Base-by-base conservation (phyloP, 441 rosid genomes). In the Adansonia gregorii region DNA sequence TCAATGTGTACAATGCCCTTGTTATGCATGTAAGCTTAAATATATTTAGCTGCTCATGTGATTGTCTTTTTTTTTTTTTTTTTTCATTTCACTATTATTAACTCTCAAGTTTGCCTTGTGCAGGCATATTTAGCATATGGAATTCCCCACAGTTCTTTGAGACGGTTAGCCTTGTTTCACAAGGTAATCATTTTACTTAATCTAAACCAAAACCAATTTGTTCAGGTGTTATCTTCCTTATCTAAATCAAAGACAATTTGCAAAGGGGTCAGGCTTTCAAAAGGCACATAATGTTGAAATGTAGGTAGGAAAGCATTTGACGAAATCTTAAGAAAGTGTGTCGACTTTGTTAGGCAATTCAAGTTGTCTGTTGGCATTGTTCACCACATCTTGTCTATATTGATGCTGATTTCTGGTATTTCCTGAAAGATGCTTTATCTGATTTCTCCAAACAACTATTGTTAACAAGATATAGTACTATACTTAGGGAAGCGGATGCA, bases 121-220 rank as follows among this genome's bases (percentile, higher is more conserved):
- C 82, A 93, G 98, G 98, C 97, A 78, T 93, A 90, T 79, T 83
- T 94, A 78, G 97, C 97, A 9, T 94, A 88, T 79, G 98, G 98
- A 75, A 85, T 90, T 76, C 95, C 95, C 24, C 89, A 87, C 64
- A 78, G 83, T 83, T 91, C 97, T 60, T 75, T 94, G 67, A 87
- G 92, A 82, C 87, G 95, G 85, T 85, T 92, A 79, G 93, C 95
- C 48, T 85, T 94, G 89, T 92, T 94, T 85, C 95, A 94, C 88
- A 93, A 94, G 97, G 98, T 94, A 92, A 75, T 82, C 79, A 73
- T 77, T 83, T 85, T 81, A 76, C 74, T 78, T 64, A 12, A 15
- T 72, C 74, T 51, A 82, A 66, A 52, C 73, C 43, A 52, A 63
- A 35, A 22, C 11, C 64, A 48, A 58, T 11, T 6, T 51, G 46